phyloP scores from a whole-genome alignment of 768 basidiomycete species.

The Sistotremastrum niveocremeum region DNA sequence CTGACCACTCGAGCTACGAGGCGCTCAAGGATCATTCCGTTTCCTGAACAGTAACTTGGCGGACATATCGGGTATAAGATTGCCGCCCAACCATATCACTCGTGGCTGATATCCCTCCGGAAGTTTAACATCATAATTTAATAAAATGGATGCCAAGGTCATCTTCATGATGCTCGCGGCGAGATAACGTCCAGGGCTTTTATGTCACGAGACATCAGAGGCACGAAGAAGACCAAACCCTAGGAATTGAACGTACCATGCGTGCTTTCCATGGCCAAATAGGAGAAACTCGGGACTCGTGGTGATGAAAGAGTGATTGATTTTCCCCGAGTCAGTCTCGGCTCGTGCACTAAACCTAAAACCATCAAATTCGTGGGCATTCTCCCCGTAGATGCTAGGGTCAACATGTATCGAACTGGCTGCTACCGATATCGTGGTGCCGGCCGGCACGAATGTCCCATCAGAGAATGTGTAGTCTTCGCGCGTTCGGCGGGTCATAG shows the following conservation, averaged over 20 bases:
- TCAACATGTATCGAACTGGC: conserved; percentile 23
- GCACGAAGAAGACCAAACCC: too few relatives aligned
- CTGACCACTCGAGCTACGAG: too few relatives aligned
- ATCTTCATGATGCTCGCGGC: conserved; percentile 8
- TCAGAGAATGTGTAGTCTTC: conserved; percentile 31
- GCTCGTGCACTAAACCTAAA: too few relatives aligned
- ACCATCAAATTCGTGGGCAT: conserved; percentile 16
- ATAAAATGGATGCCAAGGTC: conserved; percentile 8
- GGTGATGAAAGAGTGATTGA: conserved; percentile 5
- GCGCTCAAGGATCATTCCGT: too few relatives aligned
- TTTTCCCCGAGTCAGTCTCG: not conserved
- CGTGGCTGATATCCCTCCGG: conserved; percentile 11
- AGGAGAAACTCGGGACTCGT: conserved; percentile 9
- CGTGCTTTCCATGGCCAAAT: conserved; percentile 21
- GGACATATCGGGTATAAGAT: conserved; percentile 9
- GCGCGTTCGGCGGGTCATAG: conserved; percentile 19
- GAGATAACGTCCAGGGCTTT: conserved; percentile 9
- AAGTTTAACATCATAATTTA: conserved; percentile 20
- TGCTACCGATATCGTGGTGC: conserved; percentile 21
- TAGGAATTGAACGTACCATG: conserved; percentile 11
- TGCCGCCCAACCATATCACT: conserved; percentile 8
- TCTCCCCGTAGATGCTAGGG: conserved; percentile 17
- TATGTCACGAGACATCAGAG: too few relatives aligned
- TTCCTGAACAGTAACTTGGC: conserved; percentile 14
- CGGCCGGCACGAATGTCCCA: conserved; percentile 27